Conservation (phyloP, 495 filamentous ascomycete species). For the Aspergillus carlsbadensis region DNA sequence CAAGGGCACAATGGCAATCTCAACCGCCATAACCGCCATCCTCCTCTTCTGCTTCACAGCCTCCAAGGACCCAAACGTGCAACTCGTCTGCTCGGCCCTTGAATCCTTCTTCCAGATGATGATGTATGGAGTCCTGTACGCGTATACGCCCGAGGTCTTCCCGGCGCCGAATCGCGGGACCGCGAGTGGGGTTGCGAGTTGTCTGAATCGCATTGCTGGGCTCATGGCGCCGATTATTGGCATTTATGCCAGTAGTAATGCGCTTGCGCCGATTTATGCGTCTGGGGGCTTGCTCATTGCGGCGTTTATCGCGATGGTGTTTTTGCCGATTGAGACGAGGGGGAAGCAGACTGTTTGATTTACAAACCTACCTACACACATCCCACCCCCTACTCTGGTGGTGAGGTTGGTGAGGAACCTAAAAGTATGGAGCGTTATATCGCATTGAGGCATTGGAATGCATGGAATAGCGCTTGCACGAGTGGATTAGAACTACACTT, state of each 20-base stretch:
- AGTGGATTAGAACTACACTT: no score
- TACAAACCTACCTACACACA: no score
- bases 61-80: conserved; percentile 40
- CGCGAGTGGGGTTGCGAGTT: conserved; percentile 54
- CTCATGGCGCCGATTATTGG: conserved; percentile 27
- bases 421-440: no score
- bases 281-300: conserved; percentile 50
- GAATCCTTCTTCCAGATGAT: conserved; percentile 61
- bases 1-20: conserved; percentile 55
- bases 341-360: conserved; percentile 48
- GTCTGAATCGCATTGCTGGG: conserved; percentile 56
- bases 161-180: conserved; percentile 57
- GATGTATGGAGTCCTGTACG: conserved; percentile 61
- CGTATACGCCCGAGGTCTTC: conserved; percentile 60
- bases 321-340: conserved; percentile 54
- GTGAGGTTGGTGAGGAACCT: no score
- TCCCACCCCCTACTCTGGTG: no score
- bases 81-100: conserved; percentile 50
- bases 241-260: conserved; percentile 42
- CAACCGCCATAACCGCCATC: conserved; percentile 53
- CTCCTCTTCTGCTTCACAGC: conserved; percentile 59
- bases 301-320: conserved; percentile 48
- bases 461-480: no score
- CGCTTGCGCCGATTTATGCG: conserved; percentile 51
- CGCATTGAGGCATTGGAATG: no score